A percentile compares a stretch with the other conserved stretches of the same genome.
phyloP scores from a whole-genome alignment of 805 yeast species.

The Lipomyces chichibuensis region DNA sequence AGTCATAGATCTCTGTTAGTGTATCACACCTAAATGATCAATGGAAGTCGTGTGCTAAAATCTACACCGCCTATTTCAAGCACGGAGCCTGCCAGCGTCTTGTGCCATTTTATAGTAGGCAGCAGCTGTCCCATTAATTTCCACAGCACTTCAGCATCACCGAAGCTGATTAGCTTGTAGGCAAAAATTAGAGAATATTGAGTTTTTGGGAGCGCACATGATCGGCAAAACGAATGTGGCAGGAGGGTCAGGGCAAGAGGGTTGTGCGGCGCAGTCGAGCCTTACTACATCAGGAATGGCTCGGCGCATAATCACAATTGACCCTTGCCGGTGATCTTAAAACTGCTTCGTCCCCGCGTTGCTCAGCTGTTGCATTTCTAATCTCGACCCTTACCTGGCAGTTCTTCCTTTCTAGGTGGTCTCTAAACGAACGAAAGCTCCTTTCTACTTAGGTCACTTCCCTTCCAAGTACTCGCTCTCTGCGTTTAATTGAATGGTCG shows the following conservation, averaged over 20 bases:
- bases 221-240: neutral
- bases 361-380: neutral
- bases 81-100: too few species aligned
- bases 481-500: conserved; percentile 23
- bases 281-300: neutral
- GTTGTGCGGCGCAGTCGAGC: neutral
- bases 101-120: too few species aligned
- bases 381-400: neutral
- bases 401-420: neutral
- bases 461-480: neutral
- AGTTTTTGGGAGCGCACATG: neutral
- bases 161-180: too few species aligned
- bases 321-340: neutral
- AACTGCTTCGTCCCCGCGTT: neutral
- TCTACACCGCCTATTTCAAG: too few species aligned
- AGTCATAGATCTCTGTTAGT: too few species aligned
- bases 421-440: neutral
- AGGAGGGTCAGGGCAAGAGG: neutral
- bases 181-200: too few species aligned
- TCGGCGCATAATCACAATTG: neutral
- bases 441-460: neutral
- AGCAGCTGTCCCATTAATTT: too few species aligned
- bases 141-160: too few species aligned
- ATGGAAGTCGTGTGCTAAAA: too few species aligned
- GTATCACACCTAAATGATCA: too few species aligned